Conservation (phyloP, 208 protist genomes). For the Leishmania turanica region DNA sequence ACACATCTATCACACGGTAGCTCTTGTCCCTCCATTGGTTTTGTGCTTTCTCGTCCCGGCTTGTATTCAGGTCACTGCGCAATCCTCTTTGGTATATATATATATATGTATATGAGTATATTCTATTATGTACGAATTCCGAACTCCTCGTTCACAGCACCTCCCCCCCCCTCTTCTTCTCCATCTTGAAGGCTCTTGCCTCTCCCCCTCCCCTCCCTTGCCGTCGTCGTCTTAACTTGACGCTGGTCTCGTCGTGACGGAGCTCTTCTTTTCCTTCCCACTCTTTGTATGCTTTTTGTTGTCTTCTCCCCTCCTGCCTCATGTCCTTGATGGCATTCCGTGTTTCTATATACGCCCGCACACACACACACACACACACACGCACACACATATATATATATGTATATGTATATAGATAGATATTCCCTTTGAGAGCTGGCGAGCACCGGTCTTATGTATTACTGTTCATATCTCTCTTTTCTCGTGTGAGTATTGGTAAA, state of each 20-base stretch:
- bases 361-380: neutral
- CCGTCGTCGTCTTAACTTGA: neutral
- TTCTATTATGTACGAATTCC: neutral
- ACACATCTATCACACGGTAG: too few species aligned
- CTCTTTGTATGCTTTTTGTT: neutral
- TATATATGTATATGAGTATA: neutral
- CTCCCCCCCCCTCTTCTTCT: neutral
- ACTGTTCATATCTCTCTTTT: neutral
- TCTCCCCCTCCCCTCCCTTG: neutral
- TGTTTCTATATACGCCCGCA: too few species aligned
- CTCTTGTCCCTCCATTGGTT: neutral
- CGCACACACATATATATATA: too few species aligned
- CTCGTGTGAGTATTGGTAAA: neutral
- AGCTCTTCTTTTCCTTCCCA: neutral
- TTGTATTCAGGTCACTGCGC: neutral
- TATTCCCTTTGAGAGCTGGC: too few species aligned
- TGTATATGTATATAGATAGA: too few species aligned
- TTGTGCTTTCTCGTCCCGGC: conserved; percentile 1
- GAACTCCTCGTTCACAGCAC: neutral
- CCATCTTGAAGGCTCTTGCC: neutral
- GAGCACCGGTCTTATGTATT: too few species aligned
- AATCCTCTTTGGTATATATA: neutral
- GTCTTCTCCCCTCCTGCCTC: neutral
- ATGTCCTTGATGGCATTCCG: neutral
- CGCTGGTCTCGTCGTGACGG: neutral